Base-by-base conservation (phyloP, 169 alveolate species). In the Miamiensis avidus region DNA sequence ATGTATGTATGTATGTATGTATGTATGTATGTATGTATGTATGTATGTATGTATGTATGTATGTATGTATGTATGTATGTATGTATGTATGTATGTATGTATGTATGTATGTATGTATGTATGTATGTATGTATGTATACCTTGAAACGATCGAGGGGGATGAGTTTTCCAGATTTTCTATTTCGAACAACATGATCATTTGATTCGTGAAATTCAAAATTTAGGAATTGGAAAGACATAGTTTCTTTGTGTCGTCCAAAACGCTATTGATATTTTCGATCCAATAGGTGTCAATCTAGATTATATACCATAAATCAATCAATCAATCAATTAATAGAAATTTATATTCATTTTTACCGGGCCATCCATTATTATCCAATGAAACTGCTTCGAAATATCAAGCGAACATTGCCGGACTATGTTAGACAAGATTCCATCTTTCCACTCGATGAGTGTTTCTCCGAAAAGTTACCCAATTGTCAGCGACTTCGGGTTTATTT, bases 401-500 rank as follows among this genome's bases (percentile, higher is more conserved):
- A 96, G 92, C 31, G 93, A 97, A 76, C 94, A 94, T 6, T 89
- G 83, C 83, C 97, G 87, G 34, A 96, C 92, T 31, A 93, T 87
- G 82, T 84, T 87, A 0, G 96, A 92, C 15, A 94, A 93, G 4
- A 97, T 94, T 49, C 69, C 69, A 49, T 49, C 69, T 49, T 20
- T 49, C 69, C 69, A 49, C 20, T 49, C 69, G 4, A 49, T 49
- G 20, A 20, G 4, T 11, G 69, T 49, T 49, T 49, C 69, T 49
- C 69, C 69, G 69, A 49, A 49, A 11, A 49, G 20, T 49, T 49
- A 20, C 20, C 69, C 69, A 11, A 49, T 49, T 11, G 69, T 49
- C 4, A 49, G 26, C 20, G 69, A 4, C 20, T 49, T 49, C 26
- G 69, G 69, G 20, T 49, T 49, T 20, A 49, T 11, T 11, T 20